These are phyloP conservation scores for Solidago caesia DNA, from an alignment of 129 eudicot genomes.

Conservation along the genomic window DNA sequence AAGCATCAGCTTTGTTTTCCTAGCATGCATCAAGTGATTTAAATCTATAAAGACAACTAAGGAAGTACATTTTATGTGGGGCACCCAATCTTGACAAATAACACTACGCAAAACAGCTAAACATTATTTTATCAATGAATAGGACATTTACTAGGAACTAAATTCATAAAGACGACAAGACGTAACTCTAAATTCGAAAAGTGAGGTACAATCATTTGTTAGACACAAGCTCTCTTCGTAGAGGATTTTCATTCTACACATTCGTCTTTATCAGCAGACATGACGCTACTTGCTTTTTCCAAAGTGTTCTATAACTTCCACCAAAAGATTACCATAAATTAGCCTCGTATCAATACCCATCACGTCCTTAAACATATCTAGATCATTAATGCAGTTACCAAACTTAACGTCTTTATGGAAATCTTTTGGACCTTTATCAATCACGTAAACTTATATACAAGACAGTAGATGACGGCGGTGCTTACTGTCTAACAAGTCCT, in stretches of 20 bases:
- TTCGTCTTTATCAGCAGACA: neutral
- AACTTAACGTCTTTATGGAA: neutral
- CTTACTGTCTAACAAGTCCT: neutral
- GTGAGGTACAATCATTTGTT: neutral
- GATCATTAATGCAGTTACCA: neutral
- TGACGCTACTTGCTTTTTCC: neutral
- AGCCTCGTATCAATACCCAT: neutral
- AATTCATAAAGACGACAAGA: neutral
- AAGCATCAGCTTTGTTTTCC: neutral
- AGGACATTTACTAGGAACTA: neutral
- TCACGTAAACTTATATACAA: constrained; percentile 6
- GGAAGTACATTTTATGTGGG: neutral
- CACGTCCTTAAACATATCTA: neutral
- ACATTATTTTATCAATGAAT: neutral
- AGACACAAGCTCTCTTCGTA: neutral
- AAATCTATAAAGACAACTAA: constrained; percentile 1
- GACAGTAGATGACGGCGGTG: neutral
- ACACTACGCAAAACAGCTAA: neutral
- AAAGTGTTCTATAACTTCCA: constrained; percentile 14
- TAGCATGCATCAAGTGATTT: neutral
- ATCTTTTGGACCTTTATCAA: neutral
- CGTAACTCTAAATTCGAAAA: neutral
- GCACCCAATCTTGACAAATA: neutral
- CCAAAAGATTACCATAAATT: neutral
- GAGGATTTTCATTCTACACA: neutral